These are phyloP conservation scores for Sporisorium iseilematis-ciliati DNA, from an alignment of 1,284 basidiomycete species.

Conservation along the genomic window DNA sequence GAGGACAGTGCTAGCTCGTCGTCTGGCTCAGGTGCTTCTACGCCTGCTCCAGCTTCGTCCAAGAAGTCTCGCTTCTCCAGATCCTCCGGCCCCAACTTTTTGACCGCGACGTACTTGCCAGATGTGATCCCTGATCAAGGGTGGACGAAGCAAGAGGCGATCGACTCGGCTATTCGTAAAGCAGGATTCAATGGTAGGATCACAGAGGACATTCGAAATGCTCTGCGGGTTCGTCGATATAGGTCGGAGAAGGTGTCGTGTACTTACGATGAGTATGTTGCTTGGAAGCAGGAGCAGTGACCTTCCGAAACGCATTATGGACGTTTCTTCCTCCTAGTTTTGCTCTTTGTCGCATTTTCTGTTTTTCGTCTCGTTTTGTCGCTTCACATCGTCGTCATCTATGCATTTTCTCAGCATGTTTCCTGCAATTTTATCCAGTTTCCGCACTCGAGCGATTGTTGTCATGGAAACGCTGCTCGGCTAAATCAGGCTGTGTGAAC, in stretches of 20 bases:
- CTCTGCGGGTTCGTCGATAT: constrained; percentile 84
- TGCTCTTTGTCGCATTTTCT: not conserved
- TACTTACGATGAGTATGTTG: constrained; percentile 78
- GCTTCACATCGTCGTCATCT: no score
- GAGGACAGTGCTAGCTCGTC: constrained; percentile 75
- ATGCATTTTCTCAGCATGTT: no score
- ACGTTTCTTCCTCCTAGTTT: no score
- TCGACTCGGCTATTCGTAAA: constrained; percentile 91
- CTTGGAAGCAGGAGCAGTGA: constrained; percentile 33
- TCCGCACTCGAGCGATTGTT: no score
- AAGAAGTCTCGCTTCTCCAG: constrained; percentile 15
- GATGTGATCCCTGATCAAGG: constrained; percentile 92
- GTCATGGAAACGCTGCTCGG: no score
- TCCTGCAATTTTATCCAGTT: no score
- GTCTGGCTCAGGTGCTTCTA: constrained; percentile 72
- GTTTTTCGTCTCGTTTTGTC: no score
- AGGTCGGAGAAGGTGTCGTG: constrained; percentile 82
- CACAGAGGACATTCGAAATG: constrained; percentile 82
- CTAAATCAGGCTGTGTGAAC: no score
- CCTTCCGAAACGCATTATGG: not conserved
- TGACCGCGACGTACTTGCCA: constrained; percentile 93
- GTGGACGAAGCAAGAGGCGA: constrained; percentile 88
- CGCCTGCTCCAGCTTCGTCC: constrained; percentile 19
- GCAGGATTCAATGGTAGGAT: constrained; percentile 85
- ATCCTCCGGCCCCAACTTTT: constrained; percentile 70